phyloP scores from a whole-genome alignment of 2,329 filamentous ascomycete genomes.

The Samsoniella hepiali region DNA sequence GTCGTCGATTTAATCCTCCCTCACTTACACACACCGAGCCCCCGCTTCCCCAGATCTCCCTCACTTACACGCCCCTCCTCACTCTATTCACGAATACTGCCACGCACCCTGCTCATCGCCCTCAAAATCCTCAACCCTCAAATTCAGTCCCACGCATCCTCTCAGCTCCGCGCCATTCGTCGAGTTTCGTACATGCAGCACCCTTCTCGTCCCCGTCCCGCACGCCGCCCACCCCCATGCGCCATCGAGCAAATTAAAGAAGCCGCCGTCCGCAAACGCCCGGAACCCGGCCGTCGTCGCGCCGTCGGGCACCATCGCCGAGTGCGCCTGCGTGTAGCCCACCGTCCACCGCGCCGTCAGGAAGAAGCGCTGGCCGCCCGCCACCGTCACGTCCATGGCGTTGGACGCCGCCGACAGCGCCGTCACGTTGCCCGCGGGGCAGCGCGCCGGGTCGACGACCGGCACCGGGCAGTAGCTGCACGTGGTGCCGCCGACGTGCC shows the following conservation, averaged over 20 bases:
- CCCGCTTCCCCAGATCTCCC: neutral
- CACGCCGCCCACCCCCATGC: constrained; percentile 17
- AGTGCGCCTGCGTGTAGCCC: constrained; percentile 34
- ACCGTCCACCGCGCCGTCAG: constrained; percentile 29
- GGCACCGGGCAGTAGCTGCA: constrained; percentile 19
- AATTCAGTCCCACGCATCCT: constrained; percentile 16
- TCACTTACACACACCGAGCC: no score
- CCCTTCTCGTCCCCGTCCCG: neutral
- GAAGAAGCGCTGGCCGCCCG: constrained; percentile 33
- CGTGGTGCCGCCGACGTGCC: constrained; percentile 28
- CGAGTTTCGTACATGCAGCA: constrained; percentile 15
- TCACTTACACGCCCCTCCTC: neutral
- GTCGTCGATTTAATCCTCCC: no score
- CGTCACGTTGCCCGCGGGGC: constrained; percentile 29
- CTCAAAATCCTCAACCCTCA: constrained; percentile 7
- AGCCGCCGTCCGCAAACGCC: constrained; percentile 31
- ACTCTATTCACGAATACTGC: constrained; percentile 14
- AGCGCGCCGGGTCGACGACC: constrained; percentile 22
- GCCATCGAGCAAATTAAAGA: constrained; percentile 27
- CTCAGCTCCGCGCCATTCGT: constrained; percentile 8
- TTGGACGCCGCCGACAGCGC: constrained; percentile 23
- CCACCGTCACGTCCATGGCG: constrained; percentile 31
- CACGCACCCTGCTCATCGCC: constrained; percentile 8
- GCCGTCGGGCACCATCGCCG: constrained; percentile 29
- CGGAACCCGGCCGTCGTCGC: constrained; percentile 28